A percentile compares a stretch with the other conserved stretches of the same genome.
Evolutionary conservation across 2,329 filamentous ascomycete species (phyloP).

Genomic region (Leptographium radiaticola): DNA sequence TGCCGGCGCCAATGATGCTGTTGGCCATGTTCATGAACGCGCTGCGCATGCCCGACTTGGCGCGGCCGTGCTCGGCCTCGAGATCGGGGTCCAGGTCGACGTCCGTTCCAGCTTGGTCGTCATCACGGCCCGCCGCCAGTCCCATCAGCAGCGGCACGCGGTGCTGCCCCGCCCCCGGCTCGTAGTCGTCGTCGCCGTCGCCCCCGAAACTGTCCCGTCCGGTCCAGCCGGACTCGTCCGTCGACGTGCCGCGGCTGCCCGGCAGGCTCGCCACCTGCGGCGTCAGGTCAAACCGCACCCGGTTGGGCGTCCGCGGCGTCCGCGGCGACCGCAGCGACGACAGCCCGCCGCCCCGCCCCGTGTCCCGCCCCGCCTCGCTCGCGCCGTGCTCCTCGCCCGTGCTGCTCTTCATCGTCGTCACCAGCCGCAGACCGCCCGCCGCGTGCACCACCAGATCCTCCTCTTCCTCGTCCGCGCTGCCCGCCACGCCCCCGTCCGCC

Average conservation of each 20-base stretch:
- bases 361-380: background rate
- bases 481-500: background rate
- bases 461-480: slow-evolving; percentile 7
- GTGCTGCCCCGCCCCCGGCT: slow-evolving; percentile 25
- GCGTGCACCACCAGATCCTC: slow-evolving; percentile 6
- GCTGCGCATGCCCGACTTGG: slow-evolving; percentile 72
- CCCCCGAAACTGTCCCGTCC: background rate
- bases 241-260: background rate
- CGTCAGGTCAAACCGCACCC: slow-evolving; percentile 59
- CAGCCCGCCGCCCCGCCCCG: background rate
- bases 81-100: slow-evolving; percentile 16
- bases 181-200: slow-evolving; percentile 13
- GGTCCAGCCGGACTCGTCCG: background rate
- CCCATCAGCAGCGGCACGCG: slow-evolving; percentile 59
- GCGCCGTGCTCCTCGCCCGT: background rate
- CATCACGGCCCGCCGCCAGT: slow-evolving; percentile 12
- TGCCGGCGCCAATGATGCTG: slow-evolving; percentile 75
- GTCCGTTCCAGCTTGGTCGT: slow-evolving; percentile 11
- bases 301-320: slow-evolving; percentile 52
- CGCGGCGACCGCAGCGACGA: slow-evolving; percentile 14
- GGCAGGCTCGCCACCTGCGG: slow-evolving; percentile 26
- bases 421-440: background rate
- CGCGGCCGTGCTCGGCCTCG: slow-evolving; percentile 35
- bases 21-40: slow-evolving; percentile 99
- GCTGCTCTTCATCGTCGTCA: background rate